Conservation (phyloP, 2,329 filamentous ascomycete species). For the Aspergillus brasiliensis region DNA sequence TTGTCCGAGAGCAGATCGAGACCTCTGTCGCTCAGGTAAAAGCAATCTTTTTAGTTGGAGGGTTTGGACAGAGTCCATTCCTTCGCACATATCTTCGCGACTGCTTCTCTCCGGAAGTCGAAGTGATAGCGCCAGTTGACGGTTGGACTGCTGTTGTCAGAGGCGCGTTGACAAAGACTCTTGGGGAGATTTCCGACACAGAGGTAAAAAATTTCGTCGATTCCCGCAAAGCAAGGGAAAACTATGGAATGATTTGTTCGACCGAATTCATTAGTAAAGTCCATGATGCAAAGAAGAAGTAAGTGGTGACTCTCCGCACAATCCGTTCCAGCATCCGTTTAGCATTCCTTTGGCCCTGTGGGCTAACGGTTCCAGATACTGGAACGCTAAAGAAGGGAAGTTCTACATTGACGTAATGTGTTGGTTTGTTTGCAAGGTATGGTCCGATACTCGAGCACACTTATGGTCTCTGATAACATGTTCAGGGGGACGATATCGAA, state of each 20-base stretch:
- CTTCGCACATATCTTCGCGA: conserved; percentile 23
- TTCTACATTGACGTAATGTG: conserved; percentile 18
- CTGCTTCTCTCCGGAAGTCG: conserved; percentile 14
- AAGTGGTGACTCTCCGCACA: not conserved
- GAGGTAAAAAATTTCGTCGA: conserved; percentile 15
- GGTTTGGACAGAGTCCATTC: conserved; percentile 32
- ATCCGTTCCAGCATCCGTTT: not conserved
- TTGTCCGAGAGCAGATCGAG: conserved; percentile 43
- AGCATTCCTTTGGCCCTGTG: not conserved
- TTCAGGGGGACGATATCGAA: conserved; percentile 22
- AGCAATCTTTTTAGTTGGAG: conserved; percentile 32
- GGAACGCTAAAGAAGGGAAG: conserved; percentile 8
- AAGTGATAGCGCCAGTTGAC: conserved; percentile 24
- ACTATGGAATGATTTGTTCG: conserved; percentile 21
- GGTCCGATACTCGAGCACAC: not conserved
- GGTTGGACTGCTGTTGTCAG: conserved; percentile 33
- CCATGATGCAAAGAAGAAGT: conserved; percentile 22
- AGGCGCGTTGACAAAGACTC: conserved; percentile 22
- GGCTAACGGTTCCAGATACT: conserved; percentile 16
- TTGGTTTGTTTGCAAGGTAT: conserved; percentile 27
- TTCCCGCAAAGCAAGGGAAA: conserved; percentile 25
- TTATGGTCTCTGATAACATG: not conserved
- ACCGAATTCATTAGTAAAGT: conserved; percentile 3
- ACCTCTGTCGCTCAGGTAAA: conserved; percentile 64
- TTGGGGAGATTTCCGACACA: conserved; percentile 14